These are phyloP conservation scores for Coccomyxa subellipsoidea DNA, from an alignment of 163 green algal species.

Conservation along the genomic window DNA sequence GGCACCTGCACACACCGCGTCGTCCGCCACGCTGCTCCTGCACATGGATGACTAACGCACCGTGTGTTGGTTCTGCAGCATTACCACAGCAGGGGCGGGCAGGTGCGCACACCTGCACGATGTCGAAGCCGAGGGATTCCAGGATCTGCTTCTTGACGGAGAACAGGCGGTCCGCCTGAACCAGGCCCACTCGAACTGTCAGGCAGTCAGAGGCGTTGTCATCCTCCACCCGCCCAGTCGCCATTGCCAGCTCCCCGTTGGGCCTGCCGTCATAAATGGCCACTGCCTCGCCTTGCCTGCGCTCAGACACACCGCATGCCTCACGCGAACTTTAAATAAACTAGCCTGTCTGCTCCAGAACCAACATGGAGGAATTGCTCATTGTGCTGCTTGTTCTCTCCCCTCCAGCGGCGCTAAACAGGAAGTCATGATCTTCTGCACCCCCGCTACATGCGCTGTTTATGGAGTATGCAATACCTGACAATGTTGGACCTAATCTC, in stretches of 20 bases:
- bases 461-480: too few relatives aligned
- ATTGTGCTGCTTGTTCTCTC: too few relatives aligned
- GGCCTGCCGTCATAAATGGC: conserved; percentile 72
- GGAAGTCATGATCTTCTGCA: too few relatives aligned
- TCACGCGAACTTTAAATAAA: neutral
- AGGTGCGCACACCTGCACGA: neutral
- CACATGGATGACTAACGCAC: neutral
- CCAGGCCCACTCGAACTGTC: conserved; percentile 48
- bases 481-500: too few relatives aligned
- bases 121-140: conserved; percentile 65
- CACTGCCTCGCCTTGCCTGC: conserved; percentile 63
- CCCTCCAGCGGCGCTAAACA: too few relatives aligned
- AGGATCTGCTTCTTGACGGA: conserved; percentile 79
- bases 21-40: neutral
- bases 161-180: conserved; percentile 73
- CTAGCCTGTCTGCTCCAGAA: too few relatives aligned
- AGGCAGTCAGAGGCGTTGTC: conserved; percentile 72
- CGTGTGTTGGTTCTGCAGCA: neutral
- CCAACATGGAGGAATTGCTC: too few relatives aligned
- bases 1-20: too few relatives aligned
- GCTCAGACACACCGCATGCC: neutral
- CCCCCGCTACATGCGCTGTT: too few relatives aligned
- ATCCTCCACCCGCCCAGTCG: conserved; percentile 63
- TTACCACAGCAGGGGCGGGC: neutral
- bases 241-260: conserved; percentile 80